Base-by-base conservation (phyloP, 1,284 basidiomycete genomes). In the Pisolithus thermaeus region DNA sequence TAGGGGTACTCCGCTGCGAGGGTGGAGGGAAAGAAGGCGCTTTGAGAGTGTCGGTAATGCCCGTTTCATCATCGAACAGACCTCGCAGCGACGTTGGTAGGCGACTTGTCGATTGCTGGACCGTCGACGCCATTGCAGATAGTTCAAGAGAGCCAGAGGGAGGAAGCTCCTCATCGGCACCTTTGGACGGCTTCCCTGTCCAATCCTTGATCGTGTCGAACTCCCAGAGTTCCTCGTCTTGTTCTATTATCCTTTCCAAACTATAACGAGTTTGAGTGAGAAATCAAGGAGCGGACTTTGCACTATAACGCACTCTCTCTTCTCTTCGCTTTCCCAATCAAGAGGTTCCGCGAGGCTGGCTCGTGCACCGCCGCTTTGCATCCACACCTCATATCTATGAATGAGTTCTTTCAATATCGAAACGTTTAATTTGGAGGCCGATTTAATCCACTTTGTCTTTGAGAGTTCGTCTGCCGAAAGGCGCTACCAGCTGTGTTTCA, bases 371-470 rank as follows among this genome's bases (percentile, higher is more conserved):
- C 88, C 90, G 48, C 80, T 80, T 61, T 92, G 83, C 46, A 88
- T 74, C 90, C 90, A 92, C 0, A 75, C 70, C 51, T 85, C 80
- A 61, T 89, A 89, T 30, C 86, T 82, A 27, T 80, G 70, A 46
- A 97, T 80, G 40, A 98, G 77, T 54, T 98, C 96, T 60, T 86
- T 87, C n/a, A 99, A 73, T 8, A 83, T 70, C 0, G 83, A 76
- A 7, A 92, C 70, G 0, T 84, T 80, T 3, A 80, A 73, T 72
- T 90, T 96, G 32, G 81, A 72, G 22, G 82, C 70, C 12, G 80
- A 75, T 63, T 90, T 93, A 61, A 98, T 94, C 94, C 96, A 99
- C 62, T 91, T 96, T n/a, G 83, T 81, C 69, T 90, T 95, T 7
- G 76, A 67, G 3, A 99, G 77, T 60, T 99, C 96, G 49, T 98